These are phyloP conservation scores for Coniosporium apollinis DNA, from an alignment of 495 filamentous ascomycete genomes.

Conservation along the genomic window DNA sequence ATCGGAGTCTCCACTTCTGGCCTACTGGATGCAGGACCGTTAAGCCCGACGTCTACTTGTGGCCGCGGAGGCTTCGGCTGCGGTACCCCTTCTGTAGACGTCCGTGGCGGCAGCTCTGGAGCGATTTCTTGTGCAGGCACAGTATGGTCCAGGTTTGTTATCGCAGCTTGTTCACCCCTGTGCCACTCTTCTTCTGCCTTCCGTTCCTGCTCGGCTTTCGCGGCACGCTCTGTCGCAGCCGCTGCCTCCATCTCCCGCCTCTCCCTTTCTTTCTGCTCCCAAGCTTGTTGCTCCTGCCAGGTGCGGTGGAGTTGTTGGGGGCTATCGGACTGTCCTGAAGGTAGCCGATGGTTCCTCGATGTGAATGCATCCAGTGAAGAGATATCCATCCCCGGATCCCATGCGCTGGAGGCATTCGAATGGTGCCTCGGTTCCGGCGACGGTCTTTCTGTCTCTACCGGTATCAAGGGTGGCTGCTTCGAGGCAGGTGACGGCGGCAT, in stretches of 20 bases:
- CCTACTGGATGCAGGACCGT: neutral
- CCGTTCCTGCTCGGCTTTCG: constrained; percentile 3
- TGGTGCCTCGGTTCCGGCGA: constrained; percentile 6
- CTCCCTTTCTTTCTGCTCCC: constrained; percentile 13
- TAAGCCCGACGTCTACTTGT: neutral
- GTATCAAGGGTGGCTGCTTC: constrained; percentile 10
- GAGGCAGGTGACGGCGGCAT: neutral
- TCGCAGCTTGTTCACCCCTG: too few relatives aligned
- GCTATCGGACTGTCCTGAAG: constrained; percentile 2
- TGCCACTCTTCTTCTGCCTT: too few relatives aligned
- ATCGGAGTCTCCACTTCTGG: constrained; percentile 14
- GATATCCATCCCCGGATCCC: constrained; percentile 10
- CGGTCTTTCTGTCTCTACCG: constrained; percentile 7
- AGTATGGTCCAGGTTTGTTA: too few relatives aligned
- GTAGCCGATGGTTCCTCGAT: neutral
- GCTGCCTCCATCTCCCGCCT: constrained; percentile 8
- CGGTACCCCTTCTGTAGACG: constrained; percentile 3
- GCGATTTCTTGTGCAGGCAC: too few relatives aligned
- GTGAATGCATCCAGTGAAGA: too few relatives aligned
- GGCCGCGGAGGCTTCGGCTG: constrained; percentile 12
- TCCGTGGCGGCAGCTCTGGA: constrained; percentile 1
- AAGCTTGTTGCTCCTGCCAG: constrained; percentile 15
- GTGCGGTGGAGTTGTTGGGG: constrained; percentile 4
- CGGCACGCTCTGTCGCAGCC: constrained; percentile 8
- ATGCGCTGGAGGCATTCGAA: constrained; percentile 8